phyloP scores from a whole-genome alignment of 345 rosid genomes.

The Corchorus capsularis region DNA sequence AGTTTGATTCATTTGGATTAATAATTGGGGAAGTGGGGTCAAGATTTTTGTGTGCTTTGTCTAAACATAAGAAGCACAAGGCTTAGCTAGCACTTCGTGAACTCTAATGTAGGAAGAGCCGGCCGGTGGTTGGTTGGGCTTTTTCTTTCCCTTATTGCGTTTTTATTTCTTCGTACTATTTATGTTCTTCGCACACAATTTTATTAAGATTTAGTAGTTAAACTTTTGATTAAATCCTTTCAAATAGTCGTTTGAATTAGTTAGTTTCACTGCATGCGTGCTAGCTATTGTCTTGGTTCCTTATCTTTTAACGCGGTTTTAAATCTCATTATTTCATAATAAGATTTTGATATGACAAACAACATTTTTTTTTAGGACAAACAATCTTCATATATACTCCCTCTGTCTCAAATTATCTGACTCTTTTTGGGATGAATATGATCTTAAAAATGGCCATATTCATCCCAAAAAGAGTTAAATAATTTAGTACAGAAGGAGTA shows the following conservation, averaged over 20 bases:
- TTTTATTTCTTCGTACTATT: background rate
- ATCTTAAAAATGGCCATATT: too few relatives aligned
- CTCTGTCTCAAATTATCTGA: too few relatives aligned
- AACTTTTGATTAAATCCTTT: background rate
- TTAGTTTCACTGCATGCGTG: background rate
- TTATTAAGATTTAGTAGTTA: background rate
- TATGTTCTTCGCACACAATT: background rate
- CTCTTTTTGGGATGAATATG: too few relatives aligned
- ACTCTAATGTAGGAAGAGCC: slow-evolving; percentile 5
- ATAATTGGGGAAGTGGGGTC: slow-evolving; percentile 13
- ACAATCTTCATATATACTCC: too few relatives aligned
- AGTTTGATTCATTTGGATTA: background rate
- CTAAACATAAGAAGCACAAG: slow-evolving; percentile 2
- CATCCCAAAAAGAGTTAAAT: too few relatives aligned
- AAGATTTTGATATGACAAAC: background rate
- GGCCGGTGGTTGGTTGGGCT: background rate
- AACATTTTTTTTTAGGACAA: too few relatives aligned
- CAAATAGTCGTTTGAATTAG: background rate
- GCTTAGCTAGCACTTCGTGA: background rate
- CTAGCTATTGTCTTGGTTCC: background rate
- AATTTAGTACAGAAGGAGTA: too few relatives aligned
- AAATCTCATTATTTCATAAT: background rate
- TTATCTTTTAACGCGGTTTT: background rate
- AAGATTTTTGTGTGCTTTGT: background rate
- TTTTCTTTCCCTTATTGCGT: background rate